These are phyloP conservation scores for Botrytis squamosa DNA, from an alignment of 2,329 filamentous ascomycete genomes.

Conservation along the genomic window DNA sequence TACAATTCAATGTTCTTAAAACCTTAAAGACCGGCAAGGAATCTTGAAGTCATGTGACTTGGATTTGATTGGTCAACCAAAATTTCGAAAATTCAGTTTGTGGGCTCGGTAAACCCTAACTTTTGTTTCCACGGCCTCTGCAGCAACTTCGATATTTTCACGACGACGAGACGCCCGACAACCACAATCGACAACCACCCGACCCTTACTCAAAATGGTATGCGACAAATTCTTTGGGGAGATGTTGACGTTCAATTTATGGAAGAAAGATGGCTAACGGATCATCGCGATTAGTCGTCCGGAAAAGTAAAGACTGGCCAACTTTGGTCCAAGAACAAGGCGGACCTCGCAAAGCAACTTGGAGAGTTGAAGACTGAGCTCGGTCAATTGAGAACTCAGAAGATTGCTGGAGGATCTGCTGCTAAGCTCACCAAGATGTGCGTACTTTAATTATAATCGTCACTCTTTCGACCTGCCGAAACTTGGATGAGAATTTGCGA, in stretches of 20 bases:
- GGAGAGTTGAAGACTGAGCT: conserved; percentile 95
- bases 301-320: conserved; percentile 87
- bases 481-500: not conserved
- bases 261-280: conserved; percentile 30
- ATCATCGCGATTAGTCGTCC: conserved; percentile 51
- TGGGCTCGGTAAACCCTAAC: conserved; percentile 21
- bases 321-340: conserved; percentile 99
- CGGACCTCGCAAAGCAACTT: conserved; percentile 94
- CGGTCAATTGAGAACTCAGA: conserved; percentile 94
- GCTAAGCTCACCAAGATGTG: conserved; percentile 98
- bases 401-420: conserved; percentile 88
- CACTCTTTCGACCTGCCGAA: conserved; percentile 4
- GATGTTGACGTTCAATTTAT: not conserved
- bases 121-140: conserved; percentile 14
- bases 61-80: not conserved
- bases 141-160: conserved; percentile 23
- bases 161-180: conserved; percentile 23
- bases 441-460: conserved; percentile 41
- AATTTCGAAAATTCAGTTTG: conserved; percentile 22
- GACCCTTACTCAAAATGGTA: conserved; percentile 23
- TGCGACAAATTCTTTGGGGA: conserved; percentile 1
- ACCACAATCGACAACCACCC: conserved; percentile 23
- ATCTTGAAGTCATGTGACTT: not conserved
- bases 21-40: not conserved
- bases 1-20: not conserved